Evolutionary conservation across 176 grass and related monocot genomes (phyloP).

Genomic region (Chrysopogon serrulatus): DNA sequence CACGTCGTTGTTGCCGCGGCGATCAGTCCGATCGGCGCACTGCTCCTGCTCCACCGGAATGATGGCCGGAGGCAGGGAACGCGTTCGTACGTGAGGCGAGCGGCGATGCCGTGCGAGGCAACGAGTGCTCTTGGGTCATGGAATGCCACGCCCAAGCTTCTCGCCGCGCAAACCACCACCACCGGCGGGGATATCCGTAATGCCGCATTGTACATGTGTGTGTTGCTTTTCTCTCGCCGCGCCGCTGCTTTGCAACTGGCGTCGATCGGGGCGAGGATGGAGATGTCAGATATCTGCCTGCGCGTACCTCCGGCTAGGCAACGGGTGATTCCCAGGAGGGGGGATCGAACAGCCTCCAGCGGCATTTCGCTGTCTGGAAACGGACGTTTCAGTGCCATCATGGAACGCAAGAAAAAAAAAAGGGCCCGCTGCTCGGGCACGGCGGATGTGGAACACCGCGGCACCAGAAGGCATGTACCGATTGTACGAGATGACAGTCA

Average conservation of each 20-base stretch:
- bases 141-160: not conserved
- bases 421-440: not conserved
- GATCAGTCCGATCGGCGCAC: not conserved
- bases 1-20: slow-evolving; percentile 24
- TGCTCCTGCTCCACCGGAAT: not conserved
- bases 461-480: not conserved
- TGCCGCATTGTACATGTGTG: not conserved
- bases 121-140: not conserved
- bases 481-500: not conserved
- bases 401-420: not conserved
- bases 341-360: not conserved
- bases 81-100: not conserved
- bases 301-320: not conserved
- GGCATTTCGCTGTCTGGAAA: slow-evolving; percentile 1
- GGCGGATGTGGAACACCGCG: not conserved
- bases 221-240: not conserved
- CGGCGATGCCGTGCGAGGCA: not conserved
- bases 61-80: too few species aligned
- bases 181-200: not conserved
- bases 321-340: not conserved
- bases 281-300: not conserved
- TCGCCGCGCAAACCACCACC: not conserved
- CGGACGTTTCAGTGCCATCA: not conserved
- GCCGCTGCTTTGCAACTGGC: not conserved
- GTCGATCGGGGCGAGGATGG: not conserved